A percentile compares a stretch with the other conserved stretches of the same genome.
These are phyloP conservation scores for Chytriomyces hyalinus DNA, from an alignment of 192 early-diverging fungal species.

Conservation along the genomic window DNA sequence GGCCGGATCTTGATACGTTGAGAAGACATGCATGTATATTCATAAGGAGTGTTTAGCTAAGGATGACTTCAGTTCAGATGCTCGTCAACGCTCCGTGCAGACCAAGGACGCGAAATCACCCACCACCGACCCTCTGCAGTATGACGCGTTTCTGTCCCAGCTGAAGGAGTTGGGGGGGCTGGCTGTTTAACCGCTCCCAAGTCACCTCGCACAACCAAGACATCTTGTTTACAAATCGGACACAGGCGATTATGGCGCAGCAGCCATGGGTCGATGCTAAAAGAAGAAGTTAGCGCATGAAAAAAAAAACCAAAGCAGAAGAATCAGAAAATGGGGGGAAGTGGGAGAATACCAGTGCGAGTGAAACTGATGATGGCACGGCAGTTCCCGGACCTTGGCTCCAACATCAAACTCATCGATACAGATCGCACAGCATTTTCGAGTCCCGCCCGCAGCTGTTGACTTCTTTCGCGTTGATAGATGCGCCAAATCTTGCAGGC, in stretches of 20 bases:
- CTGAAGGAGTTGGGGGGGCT: background rate
- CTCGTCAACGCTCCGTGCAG: background rate
- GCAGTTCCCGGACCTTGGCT: conserved; percentile 45
- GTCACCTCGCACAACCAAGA: conserved; percentile 25
- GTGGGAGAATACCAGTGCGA: conserved; percentile 34
- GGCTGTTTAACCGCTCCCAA: background rate
- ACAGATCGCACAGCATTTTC: conserved; percentile 56
- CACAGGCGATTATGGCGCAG: conserved; percentile 54
- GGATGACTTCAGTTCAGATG: background rate
- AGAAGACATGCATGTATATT: too few relatives aligned
- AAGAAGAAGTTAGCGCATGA: background rate
- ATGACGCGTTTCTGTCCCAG: background rate
- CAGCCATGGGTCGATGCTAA: conserved; percentile 59
- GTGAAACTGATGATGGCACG: conserved; percentile 57
- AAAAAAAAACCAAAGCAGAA: background rate
- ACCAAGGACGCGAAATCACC: background rate
- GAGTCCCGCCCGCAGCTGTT: conserved; percentile 37
- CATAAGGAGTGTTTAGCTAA: too few relatives aligned
- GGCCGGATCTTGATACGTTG: too few relatives aligned
- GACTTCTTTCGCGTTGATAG: background rate
- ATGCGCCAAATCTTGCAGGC: background rate
- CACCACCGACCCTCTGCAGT: background rate
- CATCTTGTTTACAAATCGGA: conserved; percentile 58
- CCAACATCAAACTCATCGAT: conserved; percentile 56
- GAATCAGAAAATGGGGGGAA: background rate